Evolutionary conservation across 768 basidiomycete genomes (phyloP), one percentile per base, ranked within the genome.

Genomic region (Crepidotus variabilis): DNA sequence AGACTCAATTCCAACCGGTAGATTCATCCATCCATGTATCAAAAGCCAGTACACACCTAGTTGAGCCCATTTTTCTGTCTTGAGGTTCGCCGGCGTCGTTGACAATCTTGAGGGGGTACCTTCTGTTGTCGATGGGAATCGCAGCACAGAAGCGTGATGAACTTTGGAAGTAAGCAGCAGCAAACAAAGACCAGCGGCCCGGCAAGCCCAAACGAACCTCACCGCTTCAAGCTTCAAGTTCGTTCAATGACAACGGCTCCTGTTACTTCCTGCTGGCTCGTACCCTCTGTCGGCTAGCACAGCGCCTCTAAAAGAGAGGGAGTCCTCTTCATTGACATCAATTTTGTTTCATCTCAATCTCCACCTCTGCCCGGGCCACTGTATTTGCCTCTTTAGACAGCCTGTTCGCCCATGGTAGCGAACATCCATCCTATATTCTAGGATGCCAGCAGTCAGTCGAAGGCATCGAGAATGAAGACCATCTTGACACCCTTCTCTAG

Each of bases 11-110:
- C 52, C 60, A 47, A 48, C 59, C 57, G 61, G 50, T 65, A 49
- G 58, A 57, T 60, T 60, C 59, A 57, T 46, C 52, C 58, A 53
- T 51, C 61, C 58, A 58, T 58, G 56, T 52, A 57, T 60, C 9
- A 32, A 14, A n/a, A 50, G 58, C 45, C 57, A 57, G 67, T 66
- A 71, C 87, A 79, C 76, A 89, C 87, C 87, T 87, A 77, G 87
- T 88, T 61, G 87, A 89, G 69, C 85, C 86, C 87, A 88, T 89
- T 80, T 79, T 84, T 74, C 66, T 72, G 69, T 72, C 73, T 77
- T 77, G 75, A 75, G 67, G 72, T 71, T 68, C 71, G 72, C 71
- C 74, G 71, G 69, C 70, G 75, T 72, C 74, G 75, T 75, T 70
- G 71, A 72, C 61, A 69, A 66, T 75, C 72, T 72, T 77, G 72